Conservation (phyloP, 75 land plant genomes). For the Sequoia sempervirens region DNA sequence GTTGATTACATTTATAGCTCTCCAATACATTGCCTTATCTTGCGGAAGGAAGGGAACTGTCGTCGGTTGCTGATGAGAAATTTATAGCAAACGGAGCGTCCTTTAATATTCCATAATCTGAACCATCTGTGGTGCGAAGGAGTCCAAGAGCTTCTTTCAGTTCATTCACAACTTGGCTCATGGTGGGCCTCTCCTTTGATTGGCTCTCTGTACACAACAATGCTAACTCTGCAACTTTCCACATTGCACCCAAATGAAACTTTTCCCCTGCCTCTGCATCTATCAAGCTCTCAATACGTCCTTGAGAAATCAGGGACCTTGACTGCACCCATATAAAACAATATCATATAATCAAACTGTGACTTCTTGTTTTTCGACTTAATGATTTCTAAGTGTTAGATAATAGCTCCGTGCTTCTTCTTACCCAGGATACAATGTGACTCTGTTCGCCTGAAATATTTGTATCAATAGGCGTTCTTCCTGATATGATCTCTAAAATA, state of each 20-base stretch:
- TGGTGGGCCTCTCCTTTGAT: background rate
- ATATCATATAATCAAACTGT: background rate
- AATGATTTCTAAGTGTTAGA: background rate
- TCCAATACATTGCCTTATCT: background rate
- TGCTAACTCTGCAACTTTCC: background rate
- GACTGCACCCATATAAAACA: background rate
- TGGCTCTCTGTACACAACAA: background rate
- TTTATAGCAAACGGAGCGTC: rapidly evolving
- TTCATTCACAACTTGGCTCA: background rate
- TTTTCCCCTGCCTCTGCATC: background rate
- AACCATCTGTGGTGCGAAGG: background rate
- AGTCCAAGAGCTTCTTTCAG: background rate
- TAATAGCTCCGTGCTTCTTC: background rate
- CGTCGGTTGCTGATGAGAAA: background rate
- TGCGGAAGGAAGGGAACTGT: background rate
- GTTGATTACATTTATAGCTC: too few species aligned
- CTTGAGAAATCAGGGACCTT: background rate
- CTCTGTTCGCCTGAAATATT: background rate
- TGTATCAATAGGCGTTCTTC: background rate
- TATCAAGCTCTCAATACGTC: background rate
- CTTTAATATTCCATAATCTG: background rate
- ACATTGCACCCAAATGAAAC: background rate
- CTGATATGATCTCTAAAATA: background rate
- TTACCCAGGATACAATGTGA: background rate
- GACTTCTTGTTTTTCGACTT: background rate